Conservation (phyloP, 768 basidiomycete species). For the Podaxis sp. region DNA sequence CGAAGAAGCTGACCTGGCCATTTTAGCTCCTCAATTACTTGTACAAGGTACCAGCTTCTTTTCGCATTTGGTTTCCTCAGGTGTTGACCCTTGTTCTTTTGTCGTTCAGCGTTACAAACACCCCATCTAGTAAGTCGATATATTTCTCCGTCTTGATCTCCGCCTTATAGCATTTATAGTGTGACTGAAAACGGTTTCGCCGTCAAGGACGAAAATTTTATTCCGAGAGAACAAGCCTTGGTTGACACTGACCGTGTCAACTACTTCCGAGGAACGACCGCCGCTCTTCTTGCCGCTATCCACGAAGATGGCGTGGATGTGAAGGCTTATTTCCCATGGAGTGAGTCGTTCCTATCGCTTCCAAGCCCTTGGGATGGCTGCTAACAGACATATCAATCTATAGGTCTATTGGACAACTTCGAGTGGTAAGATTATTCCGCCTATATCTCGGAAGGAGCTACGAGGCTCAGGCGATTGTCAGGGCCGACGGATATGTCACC, state of each 20-base stretch:
- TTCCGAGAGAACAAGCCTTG: constrained; percentile 49
- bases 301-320: constrained; percentile 61
- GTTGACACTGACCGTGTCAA: constrained; percentile 60
- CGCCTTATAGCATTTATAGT: constrained; percentile 23
- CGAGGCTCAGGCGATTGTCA: constrained; percentile 9
- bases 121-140: constrained; percentile 31
- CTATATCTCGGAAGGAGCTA: not conserved
- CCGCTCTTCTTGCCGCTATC: constrained; percentile 51
- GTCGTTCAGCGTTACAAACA: constrained; percentile 31
- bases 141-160: not conserved
- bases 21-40: constrained; percentile 60
- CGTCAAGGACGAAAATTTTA: constrained; percentile 56
- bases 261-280: constrained; percentile 59
- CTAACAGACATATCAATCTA: constrained; percentile 7
- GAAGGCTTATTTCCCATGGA: constrained; percentile 65
- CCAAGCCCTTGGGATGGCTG: not conserved
- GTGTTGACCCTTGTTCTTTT: constrained; percentile 33
- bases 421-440: constrained; percentile 43
- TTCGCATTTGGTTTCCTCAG: constrained; percentile 9
- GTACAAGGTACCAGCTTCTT: constrained; percentile 45
- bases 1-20: not conserved
- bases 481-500: constrained; percentile 65
- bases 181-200: constrained; percentile 77
- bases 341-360: constrained; percentile 28
- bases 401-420: constrained; percentile 67